Evolutionary conservation across 805 yeast species (phyloP), one percentile per base, ranked within the genome.

Genomic region (Saturnispora sanitii): DNA sequence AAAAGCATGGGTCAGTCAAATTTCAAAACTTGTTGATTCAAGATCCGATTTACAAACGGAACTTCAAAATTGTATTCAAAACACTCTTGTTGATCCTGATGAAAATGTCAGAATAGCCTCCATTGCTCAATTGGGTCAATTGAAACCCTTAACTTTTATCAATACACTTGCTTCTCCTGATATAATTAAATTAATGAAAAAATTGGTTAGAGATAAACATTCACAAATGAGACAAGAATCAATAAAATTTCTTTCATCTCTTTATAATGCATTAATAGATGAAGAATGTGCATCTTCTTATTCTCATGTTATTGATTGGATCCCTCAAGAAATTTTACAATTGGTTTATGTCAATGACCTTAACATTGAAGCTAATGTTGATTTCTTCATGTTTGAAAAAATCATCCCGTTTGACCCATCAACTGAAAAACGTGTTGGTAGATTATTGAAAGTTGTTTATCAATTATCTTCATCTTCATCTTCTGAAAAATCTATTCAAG

Each of bases 291-390:
- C 64, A 3, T 62, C 64, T 15, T 12, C 23, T 4, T n/a, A 27
- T 9, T 50, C 52, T 6, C 19, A 40, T 6, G 44, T 63, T 19
- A 53, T 75, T 7, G 55, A 59, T 4, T 66, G 68, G 55, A 76
- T 86, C 20, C 95, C 96, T 1, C 73, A 75, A 33, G 68, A 70
- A 18, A 56, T 87, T 1, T 61, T 87, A 35, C 73, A 76, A 18
- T 66, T 84, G 33, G 68, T 81, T 37, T 87, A 82, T 52, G 79
- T 87, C 47, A 84, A 85, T 54, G 87, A 82, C 49, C 68, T 62
- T 38, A 64, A 67, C 8, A 78, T 84, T 37, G 84, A 79, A 42
- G 69, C 78, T 11, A 62, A 71, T 11, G 81, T 85, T 12, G 95
- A 86, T 54, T 45, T 60, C 3, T 60, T 70, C 0, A 48, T 87